These are phyloP conservation scores for Ganoderma multipileum DNA, from an alignment of 1,284 basidiomycete species.

Conservation along the genomic window DNA sequence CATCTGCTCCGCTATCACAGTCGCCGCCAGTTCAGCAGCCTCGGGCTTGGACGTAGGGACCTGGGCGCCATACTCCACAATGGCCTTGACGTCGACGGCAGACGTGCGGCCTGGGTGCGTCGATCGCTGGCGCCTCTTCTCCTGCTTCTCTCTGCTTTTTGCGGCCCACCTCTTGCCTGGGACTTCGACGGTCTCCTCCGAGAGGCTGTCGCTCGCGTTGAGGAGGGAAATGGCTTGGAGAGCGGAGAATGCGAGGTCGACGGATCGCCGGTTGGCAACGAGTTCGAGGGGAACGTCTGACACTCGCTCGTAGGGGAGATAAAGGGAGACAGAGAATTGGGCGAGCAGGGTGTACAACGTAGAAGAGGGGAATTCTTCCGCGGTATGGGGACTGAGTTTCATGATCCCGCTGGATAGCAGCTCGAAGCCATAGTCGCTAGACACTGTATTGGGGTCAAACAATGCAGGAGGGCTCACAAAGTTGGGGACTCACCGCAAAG, in stretches of 20 bases:
- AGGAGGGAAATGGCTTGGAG: conserved; percentile 19
- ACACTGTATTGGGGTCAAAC: background rate
- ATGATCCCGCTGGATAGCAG: background rate
- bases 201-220: conserved; percentile 5
- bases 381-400: background rate
- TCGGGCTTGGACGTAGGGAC: conserved; percentile 23
- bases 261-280: conserved; percentile 11
- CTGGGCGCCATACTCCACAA: conserved; percentile 34
- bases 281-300: conserved; percentile 9
- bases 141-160: background rate
- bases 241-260: conserved; percentile 21
- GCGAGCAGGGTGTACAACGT: conserved; percentile 45
- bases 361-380: conserved; percentile 12
- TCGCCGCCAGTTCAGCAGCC: conserved; percentile 28
- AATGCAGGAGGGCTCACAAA: background rate
- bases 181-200: conserved; percentile 8
- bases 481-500: background rate
- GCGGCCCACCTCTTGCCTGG: background rate
- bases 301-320: conserved; percentile 9
- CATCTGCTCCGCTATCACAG: conserved; percentile 26
- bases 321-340: conserved; percentile 13
- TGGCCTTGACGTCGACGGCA: conserved; percentile 35
- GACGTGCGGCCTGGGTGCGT: conserved; percentile 13
- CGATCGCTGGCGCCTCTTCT: conserved; percentile 2
- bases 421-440: background rate